These are phyloP conservation scores for Phytophthora cactorum DNA, from an alignment of 352 stramenopile genomes.

Conservation along the genomic window DNA sequence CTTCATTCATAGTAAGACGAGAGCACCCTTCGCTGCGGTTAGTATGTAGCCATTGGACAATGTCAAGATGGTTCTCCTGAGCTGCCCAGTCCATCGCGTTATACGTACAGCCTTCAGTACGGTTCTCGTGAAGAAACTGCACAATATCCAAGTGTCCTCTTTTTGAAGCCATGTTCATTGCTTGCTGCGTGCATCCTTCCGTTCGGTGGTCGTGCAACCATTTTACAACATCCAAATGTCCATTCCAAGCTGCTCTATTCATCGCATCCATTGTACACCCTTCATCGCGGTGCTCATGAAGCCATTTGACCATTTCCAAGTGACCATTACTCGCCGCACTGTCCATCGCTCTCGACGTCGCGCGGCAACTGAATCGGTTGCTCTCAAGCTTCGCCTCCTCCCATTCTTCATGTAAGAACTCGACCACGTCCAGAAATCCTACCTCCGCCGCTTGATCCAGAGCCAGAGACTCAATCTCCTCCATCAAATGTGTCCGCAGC, in stretches of 20 bases:
- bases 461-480: conserved; percentile 18
- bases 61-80: conserved; percentile 29
- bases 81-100: conserved; percentile 45
- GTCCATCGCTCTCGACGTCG: conserved; percentile 34
- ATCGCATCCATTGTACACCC: conserved; percentile 40
- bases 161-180: conserved; percentile 42
- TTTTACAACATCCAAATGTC: conserved; percentile 29
- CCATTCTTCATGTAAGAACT: conserved; percentile 35
- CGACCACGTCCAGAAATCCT: conserved; percentile 32
- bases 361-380: conserved; percentile 25
- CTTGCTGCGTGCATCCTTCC: conserved; percentile 38
- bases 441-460: conserved; percentile 33
- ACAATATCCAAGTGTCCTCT: conserved; percentile 38
- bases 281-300: conserved; percentile 34
- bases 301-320: conserved; percentile 36
- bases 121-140: conserved; percentile 36
- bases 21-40: conserved; percentile 43
- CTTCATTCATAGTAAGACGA: conserved; percentile 38
- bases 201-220: conserved; percentile 35
- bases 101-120: conserved; percentile 39
- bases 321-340: conserved; percentile 32
- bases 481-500: conserved; percentile 26
- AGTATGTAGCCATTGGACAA: conserved; percentile 36
- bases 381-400: conserved; percentile 11
- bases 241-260: conserved; percentile 38